Evolutionary conservation across 2,329 filamentous ascomycete species (phyloP).

Genomic region (Delphinella strobiligena): DNA sequence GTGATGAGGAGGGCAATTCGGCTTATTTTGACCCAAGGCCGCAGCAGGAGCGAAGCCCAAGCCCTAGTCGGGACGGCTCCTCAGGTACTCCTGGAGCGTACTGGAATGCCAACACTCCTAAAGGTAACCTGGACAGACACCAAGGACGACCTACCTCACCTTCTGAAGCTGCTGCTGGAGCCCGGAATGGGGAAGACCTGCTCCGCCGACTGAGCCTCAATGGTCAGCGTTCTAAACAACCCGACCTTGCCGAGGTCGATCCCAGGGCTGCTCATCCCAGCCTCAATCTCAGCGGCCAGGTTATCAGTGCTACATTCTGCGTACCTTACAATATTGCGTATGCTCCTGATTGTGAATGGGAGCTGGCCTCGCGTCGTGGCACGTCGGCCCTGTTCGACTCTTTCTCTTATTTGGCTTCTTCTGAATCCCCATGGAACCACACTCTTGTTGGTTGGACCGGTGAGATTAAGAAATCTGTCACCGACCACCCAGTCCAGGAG

Average conservation of each 20-base stretch:
- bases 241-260: slow-evolving; percentile 36
- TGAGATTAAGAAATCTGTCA: slow-evolving; percentile 38
- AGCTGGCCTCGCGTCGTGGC: slow-evolving; percentile 64
- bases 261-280: slow-evolving; percentile 44
- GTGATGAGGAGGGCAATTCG: slow-evolving; percentile 22
- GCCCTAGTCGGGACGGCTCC: slow-evolving; percentile 19
- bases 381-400: slow-evolving; percentile 90
- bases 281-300: slow-evolving; percentile 46
- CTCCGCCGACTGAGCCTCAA: slow-evolving; percentile 41
- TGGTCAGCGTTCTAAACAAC: slow-evolving; percentile 23
- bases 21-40: slow-evolving; percentile 28
- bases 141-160: slow-evolving; percentile 20
- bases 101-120: slow-evolving; percentile 12
- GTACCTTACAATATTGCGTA: slow-evolving; percentile 49
- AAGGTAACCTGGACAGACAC: slow-evolving; percentile 6
- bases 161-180: slow-evolving; percentile 31
- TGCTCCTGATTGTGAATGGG: slow-evolving; percentile 44
- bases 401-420: slow-evolving; percentile 76
- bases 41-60: slow-evolving; percentile 7
- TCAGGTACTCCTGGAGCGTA: slow-evolving; percentile 28
- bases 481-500: slow-evolving; percentile 15
- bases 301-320: slow-evolving; percentile 53
- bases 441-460: slow-evolving; percentile 92
- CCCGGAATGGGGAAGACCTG: slow-evolving; percentile 36
- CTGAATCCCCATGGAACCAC: slow-evolving; percentile 76